These are phyloP conservation scores for Mycena capillaripes DNA, from an alignment of 768 basidiomycete species.

Conservation along the genomic window DNA sequence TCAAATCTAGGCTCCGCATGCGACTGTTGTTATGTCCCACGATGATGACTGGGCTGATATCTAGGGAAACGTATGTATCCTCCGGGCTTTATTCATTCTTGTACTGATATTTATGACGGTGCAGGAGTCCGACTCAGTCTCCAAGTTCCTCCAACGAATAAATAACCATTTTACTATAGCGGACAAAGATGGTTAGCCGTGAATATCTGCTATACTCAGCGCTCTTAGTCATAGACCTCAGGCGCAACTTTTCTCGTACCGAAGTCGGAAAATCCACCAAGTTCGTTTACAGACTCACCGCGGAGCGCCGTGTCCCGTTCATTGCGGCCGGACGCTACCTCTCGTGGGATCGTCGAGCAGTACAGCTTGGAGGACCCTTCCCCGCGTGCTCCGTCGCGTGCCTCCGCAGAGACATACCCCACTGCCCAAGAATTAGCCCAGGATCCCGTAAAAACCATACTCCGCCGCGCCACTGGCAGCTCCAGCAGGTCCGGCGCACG, in stretches of 20 bases:
- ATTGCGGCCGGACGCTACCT: conserved; percentile 58
- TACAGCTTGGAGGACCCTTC: conserved; percentile 65
- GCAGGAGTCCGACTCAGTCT: not conserved
- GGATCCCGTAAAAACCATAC: conserved; percentile 40
- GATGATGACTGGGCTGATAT: not conserved
- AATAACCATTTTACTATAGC: not conserved
- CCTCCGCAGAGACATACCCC: conserved; percentile 51
- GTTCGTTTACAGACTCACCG: no score
- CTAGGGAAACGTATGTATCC: not conserved
- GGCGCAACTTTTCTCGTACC: not conserved
- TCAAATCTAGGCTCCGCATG: not conserved
- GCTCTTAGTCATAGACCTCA: not conserved
- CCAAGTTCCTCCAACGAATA: not conserved
- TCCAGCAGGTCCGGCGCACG: conserved; percentile 45
- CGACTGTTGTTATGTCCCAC: not conserved
- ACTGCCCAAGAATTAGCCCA: conserved; percentile 45
- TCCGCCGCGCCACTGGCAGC: conserved; percentile 53
- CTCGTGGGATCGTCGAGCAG: conserved; percentile 61
- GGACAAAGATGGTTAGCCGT: not conserved
- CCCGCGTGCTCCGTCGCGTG: conserved; percentile 51
- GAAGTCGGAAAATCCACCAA: not conserved
- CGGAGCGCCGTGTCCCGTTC: conserved; percentile 60
- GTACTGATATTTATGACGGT: not conserved
- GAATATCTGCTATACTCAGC: not conserved
- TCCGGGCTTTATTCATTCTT: not conserved